These are phyloP conservation scores for Cyclotella atomus DNA, from an alignment of 108 stramenopile genomes.

Conservation along the genomic window DNA sequence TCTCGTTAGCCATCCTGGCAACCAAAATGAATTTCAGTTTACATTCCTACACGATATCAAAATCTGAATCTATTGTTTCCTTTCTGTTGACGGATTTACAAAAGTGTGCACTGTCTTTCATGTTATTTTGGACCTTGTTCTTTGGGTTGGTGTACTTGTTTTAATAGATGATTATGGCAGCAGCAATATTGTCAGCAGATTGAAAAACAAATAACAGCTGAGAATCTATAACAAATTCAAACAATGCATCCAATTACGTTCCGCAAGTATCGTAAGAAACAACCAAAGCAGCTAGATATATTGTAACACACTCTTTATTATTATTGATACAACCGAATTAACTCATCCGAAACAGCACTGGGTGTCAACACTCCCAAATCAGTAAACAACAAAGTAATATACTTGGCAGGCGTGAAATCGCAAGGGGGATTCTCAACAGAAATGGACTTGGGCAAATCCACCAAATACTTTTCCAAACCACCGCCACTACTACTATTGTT, in stretches of 20 bases:
- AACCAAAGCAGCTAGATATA: background rate
- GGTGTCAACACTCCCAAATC: conserved; percentile 98
- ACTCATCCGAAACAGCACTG: conserved; percentile 96
- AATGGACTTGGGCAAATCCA: conserved; percentile 64
- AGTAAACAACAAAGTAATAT: conserved; percentile 97
- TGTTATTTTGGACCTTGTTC: conserved; percentile 90
- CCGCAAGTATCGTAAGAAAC: too few species aligned
- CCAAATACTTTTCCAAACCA: conserved; percentile 11
- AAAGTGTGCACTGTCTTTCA: conserved; percentile 81
- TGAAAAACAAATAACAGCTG: background rate
- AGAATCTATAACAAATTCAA: background rate
- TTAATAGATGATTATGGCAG: conserved; percentile 20
- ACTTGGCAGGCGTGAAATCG: conserved; percentile 97
- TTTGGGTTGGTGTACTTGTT: conserved; percentile 88
- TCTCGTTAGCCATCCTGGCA: conserved; percentile 54
- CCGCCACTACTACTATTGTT: background rate
- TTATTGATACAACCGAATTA: conserved; percentile 95
- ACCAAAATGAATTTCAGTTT: conserved; percentile 81
- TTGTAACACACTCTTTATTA: background rate
- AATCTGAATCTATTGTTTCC: conserved; percentile 61
- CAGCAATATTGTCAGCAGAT: background rate
- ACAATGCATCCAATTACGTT: background rate
- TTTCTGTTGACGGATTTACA: conserved; percentile 75
- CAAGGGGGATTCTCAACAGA: conserved; percentile 72
- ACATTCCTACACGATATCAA: conserved; percentile 52